phyloP scores from a whole-genome alignment of 2,329 filamentous ascomycete species.

The Cladophialophora chaetospira region DNA sequence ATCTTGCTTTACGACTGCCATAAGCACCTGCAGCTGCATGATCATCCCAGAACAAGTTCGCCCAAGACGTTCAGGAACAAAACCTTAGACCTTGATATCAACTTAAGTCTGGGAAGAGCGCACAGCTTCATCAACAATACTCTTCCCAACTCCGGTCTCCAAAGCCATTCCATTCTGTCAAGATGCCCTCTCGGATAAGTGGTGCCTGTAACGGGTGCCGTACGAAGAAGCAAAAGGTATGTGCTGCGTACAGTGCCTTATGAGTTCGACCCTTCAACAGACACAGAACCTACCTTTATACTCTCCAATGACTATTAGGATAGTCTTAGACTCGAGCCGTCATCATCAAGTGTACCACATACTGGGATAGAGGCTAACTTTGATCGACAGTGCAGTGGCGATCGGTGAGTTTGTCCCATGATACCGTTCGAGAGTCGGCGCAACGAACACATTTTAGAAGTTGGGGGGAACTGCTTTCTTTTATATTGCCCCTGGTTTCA shows the following conservation, averaged over 20 bases:
- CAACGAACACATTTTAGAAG: not conserved
- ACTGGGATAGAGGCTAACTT: constrained; percentile 13
- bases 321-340: not conserved
- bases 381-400: constrained; percentile 41
- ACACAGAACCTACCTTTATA: not conserved
- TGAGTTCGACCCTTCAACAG: too few species aligned
- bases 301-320: not conserved
- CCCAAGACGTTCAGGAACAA: not conserved
- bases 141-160: not conserved
- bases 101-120: constrained; percentile 6
- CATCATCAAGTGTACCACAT: not conserved
- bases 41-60: not conserved
- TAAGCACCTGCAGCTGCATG: constrained; percentile 7
- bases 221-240: constrained; percentile 47
- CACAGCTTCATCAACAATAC: not conserved
- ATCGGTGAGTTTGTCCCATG: constrained; percentile 37
- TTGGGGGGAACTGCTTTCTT: not conserved
- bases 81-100: not conserved
- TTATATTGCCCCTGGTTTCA: constrained; percentile 11
- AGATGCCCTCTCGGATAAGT: constrained; percentile 42
- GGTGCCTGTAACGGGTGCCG: constrained; percentile 46
- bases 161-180: constrained; percentile 17
- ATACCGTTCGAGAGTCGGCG: not conserved
- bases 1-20: not conserved
- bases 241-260: too few species aligned